phyloP scores from a whole-genome alignment of 257 asterid genomes.

The Penstemon barbatus region DNA sequence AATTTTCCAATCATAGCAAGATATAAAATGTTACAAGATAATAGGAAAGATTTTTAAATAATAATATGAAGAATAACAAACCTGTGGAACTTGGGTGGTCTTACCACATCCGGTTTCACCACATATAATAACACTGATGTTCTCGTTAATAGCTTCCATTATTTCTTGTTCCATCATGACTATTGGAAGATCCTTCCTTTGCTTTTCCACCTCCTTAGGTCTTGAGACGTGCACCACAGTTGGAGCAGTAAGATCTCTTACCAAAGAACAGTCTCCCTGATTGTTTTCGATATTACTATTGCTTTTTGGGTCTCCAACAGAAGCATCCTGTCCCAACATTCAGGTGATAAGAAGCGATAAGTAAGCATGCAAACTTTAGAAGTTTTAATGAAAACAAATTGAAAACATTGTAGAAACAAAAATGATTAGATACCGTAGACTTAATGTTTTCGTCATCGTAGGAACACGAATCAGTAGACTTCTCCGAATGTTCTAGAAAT shows the following conservation, averaged over 20 bases:
- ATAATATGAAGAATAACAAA: slow-evolving; percentile 31
- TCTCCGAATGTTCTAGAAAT: slow-evolving; percentile 31
- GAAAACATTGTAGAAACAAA: neutral
- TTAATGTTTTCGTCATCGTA: slow-evolving; percentile 29
- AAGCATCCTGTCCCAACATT: slow-evolving; percentile 39
- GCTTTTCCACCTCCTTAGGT: slow-evolving; percentile 73
- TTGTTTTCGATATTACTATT: slow-evolving; percentile 29
- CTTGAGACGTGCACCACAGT: slow-evolving; percentile 70
- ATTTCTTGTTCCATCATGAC: slow-evolving; percentile 98
- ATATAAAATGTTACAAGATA: slow-evolving; percentile 9
- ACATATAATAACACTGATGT: slow-evolving; percentile 71
- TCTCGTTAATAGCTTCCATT: slow-evolving; percentile 86
- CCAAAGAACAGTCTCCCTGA: slow-evolving; percentile 26
- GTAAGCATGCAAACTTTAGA: neutral
- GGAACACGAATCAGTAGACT: slow-evolving; percentile 23
- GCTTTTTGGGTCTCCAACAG: slow-evolving; percentile 30
- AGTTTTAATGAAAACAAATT: neutral
- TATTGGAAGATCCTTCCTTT: slow-evolving; percentile 76
- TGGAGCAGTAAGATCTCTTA: slow-evolving; percentile 46
- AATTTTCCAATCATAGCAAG: slow-evolving; percentile 29
- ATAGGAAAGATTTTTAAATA: slow-evolving; percentile 3
- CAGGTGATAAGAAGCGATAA: neutral
- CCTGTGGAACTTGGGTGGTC: slow-evolving; percentile 99
- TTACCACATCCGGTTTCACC: slow-evolving; percentile 99
- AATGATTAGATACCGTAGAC: slow-evolving; percentile 41